Percentiles rank a stretch among this genome's conserved stretches.
phyloP scores from a whole-genome alignment of 2,329 filamentous ascomycete genomes.

The Pseudogymnoascus sp. region DNA sequence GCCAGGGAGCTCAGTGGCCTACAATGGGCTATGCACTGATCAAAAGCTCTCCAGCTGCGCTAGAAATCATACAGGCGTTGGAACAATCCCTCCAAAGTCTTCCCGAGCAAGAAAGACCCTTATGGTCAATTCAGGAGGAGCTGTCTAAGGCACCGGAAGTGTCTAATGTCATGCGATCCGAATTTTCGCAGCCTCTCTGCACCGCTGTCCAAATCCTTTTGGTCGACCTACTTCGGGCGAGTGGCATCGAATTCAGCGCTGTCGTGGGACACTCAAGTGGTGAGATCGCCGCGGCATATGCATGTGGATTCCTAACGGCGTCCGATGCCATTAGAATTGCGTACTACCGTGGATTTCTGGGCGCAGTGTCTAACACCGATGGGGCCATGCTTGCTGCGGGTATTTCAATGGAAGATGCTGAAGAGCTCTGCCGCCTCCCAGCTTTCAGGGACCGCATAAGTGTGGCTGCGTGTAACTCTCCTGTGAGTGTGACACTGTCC shows the following conservation, averaged over 20 bases:
- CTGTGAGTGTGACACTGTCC: conserved; percentile 21
- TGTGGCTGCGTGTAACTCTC: conserved; percentile 28
- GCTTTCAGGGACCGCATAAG: conserved; percentile 13
- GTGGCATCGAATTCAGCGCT: conserved; percentile 28
- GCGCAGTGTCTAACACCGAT: conserved; percentile 13
- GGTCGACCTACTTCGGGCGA: conserved; percentile 35
- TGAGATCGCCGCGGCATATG: conserved; percentile 40
- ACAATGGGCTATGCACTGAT: conserved; percentile 18
- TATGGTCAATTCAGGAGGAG: neutral
- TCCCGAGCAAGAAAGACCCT: conserved; percentile 13
- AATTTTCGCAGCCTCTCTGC: conserved; percentile 33
- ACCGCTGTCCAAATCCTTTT: conserved; percentile 40
- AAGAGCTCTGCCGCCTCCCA: conserved; percentile 12
- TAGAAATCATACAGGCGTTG: neutral
- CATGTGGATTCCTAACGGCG: conserved; percentile 28
- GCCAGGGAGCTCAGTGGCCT: conserved; percentile 22
- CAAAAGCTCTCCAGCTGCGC: neutral
- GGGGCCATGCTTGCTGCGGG: conserved; percentile 49
- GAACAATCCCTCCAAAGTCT: neutral
- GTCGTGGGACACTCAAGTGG: conserved; percentile 36
- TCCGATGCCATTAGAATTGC: conserved; percentile 34
- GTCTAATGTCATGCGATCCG: conserved; percentile 32
- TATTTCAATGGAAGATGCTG: conserved; percentile 13
- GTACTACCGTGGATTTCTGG: conserved; percentile 29
- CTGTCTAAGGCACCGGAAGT: neutral